Evolutionary conservation across 345 rosid species (phyloP), one percentile per base, ranked within the genome.

Genomic region (Aquilaria malaccensis): DNA sequence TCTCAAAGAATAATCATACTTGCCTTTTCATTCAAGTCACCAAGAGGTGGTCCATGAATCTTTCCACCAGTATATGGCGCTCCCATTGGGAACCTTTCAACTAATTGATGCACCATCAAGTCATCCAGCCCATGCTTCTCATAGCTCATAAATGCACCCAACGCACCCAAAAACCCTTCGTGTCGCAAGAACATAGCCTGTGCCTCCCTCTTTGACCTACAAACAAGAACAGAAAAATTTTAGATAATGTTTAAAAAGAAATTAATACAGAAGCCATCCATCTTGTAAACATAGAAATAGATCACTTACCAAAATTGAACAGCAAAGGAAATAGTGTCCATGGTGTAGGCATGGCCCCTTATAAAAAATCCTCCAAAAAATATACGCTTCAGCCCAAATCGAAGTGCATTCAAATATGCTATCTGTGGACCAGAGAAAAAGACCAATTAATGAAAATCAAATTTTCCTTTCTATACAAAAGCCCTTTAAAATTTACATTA

Each of bases 31-130:
- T 94, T 90, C 64, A 94, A 77, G 82, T 94, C 88, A 53, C 93
- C 95, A 9, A 90, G 95, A 2, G 99, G 93, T 3, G 99, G 99
- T 31, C 99, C 99, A 54, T 94, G 99, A 78, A 94, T 83, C 67
- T 81, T 82, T 79, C 99, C 99, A 69, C 97, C 99, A 13, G 85
- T 90, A 65, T 90, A 94, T 46, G 99, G 96, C 67, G 99, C 99
- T 78, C 97, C 99, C 97, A 94, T 90, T 37, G 99, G 99, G 69
- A 94, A 94, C 82, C 99, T 86, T 81, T 94, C 99, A 74, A 94
- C 99, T 73, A 94, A 80, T 55, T 95, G 99, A 85, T 95, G 97
- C 33, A 86, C 96, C 96, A 82, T 85, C 76, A 95, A 79, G 79
- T 95, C 95, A 83, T 95, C 99, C 59, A 95, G 84, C 48, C 97